Conservation (phyloP, 306 rosid genomes). For the Cyamopsis tetragonoloba region DNA sequence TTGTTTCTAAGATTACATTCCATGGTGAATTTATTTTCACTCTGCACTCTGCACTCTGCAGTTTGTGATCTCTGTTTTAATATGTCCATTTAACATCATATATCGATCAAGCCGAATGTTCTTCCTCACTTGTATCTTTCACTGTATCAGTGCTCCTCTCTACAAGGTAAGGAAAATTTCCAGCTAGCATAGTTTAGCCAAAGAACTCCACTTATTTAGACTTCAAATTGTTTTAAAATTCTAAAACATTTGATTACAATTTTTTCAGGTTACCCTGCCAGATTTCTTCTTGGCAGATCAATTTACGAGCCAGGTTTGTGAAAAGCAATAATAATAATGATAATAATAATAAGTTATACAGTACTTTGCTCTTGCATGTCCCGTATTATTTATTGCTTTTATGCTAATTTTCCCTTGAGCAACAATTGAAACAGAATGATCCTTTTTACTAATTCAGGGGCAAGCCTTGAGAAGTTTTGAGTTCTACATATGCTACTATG, state of each 20-base stretch:
- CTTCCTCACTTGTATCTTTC: slow-evolving; percentile 49
- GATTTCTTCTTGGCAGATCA: slow-evolving; percentile 81
- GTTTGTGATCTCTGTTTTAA: slow-evolving; percentile 32
- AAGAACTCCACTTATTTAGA: not conserved
- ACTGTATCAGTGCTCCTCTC: slow-evolving; percentile 53
- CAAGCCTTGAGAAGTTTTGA: slow-evolving; percentile 64
- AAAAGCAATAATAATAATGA: not conserved
- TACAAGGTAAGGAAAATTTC: slow-evolving; percentile 42
- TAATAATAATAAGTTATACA: too few species aligned
- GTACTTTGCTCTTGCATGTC: not conserved
- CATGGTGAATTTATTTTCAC: not conserved
- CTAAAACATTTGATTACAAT: not conserved
- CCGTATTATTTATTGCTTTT: not conserved
- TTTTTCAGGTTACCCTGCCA: slow-evolving; percentile 56
- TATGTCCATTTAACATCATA: slow-evolving; percentile 62
- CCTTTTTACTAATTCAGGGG: slow-evolving; percentile 31
- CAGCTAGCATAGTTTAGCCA: not conserved
- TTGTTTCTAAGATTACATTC: not conserved
- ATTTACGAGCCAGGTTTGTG: slow-evolving; percentile 65
- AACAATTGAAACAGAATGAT: not conserved
- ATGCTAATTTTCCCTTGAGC: not conserved
- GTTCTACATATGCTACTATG: slow-evolving; percentile 74
- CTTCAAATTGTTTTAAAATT: not conserved
- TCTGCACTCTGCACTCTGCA: slow-evolving; percentile 41
- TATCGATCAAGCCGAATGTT: slow-evolving; percentile 60